A percentile compares a stretch with the other conserved stretches of the same genome.
Evolutionary conservation across 345 rosid genomes (phyloP).

Genomic region (rapeseed (Brassica napus)): DNA sequence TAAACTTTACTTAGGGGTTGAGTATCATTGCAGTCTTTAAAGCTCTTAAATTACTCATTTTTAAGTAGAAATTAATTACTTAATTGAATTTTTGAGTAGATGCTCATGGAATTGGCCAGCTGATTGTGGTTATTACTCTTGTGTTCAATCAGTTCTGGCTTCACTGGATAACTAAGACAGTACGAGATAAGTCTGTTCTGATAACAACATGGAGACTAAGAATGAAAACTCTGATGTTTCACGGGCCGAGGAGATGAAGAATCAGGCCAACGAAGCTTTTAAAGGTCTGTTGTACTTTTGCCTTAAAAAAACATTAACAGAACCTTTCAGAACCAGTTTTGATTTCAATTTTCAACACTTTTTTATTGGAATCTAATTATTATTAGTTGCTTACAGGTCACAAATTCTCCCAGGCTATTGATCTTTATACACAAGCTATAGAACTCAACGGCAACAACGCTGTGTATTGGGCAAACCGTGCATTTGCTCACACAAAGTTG

Average conservation of each 20-base stretch:
- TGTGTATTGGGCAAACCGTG: conserved; percentile 97
- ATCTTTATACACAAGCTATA: conserved; percentile 80
- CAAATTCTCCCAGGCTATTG: conserved; percentile 82
- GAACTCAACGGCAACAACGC: conserved; percentile 65
- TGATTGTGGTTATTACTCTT: conserved; percentile 7
- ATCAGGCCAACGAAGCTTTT: conserved; percentile 53
- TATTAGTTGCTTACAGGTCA: conserved; percentile 50
- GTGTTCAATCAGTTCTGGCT: conserved; percentile 20
- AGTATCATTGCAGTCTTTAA: not conserved
- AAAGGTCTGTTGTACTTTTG: conserved; percentile 38
- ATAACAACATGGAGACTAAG: conserved; percentile 33
- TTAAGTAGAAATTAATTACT: not conserved
- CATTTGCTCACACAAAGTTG: conserved; percentile 85
- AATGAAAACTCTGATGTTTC: conserved; percentile 44
- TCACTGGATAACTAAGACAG: not conserved
- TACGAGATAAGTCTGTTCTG: conserved; percentile 12
- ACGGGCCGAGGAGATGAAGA: conserved; percentile 47
- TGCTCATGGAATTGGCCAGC: not conserved
- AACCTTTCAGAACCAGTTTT: not conserved
- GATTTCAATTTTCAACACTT: not conserved
- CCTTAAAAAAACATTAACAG: not conserved
- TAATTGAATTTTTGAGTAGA: conserved; percentile 3
- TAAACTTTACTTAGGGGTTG: not conserved
- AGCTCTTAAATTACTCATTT: conserved; percentile 2
- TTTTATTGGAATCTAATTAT: not conserved